phyloP scores from a whole-genome alignment of 2,329 filamentous ascomycete species.

The Nemania diffusa region DNA sequence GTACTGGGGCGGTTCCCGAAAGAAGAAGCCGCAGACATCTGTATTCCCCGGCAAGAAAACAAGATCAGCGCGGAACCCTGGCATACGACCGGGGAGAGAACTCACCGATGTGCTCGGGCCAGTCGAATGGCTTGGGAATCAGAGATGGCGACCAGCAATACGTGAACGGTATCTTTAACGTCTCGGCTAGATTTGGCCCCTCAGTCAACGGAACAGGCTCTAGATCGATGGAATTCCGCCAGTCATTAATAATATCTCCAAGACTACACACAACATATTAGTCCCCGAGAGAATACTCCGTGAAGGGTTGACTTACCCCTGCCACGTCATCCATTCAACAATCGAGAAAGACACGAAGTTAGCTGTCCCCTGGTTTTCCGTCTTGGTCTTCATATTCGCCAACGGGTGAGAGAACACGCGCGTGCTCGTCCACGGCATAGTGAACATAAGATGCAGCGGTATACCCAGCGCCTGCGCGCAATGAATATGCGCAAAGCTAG shows the following conservation, averaged over 20 bases:
- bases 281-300: background rate
- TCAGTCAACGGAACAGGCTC: constrained; percentile 57
- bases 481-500: constrained; percentile 80
- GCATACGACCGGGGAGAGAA: background rate
- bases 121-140: constrained; percentile 74
- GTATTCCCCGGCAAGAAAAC: background rate
- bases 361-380: constrained; percentile 76
- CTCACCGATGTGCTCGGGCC: constrained; percentile 51
- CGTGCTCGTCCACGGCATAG: constrained; percentile 82
- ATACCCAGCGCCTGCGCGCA: constrained; percentile 82
- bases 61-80: background rate
- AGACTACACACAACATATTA: constrained; percentile 51
- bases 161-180: constrained; percentile 80
- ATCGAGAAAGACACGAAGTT: constrained; percentile 85
- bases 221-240: constrained; percentile 63
- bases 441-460: constrained; percentile 88
- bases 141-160: constrained; percentile 77
- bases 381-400: constrained; percentile 77
- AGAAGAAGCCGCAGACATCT: constrained; percentile 81
- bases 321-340: constrained; percentile 91
- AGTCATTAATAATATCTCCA: constrained; percentile 80
- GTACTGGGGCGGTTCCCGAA: constrained; percentile 73
- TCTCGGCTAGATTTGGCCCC: constrained; percentile 77
- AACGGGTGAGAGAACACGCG: constrained; percentile 81
- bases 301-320: constrained; percentile 60